Evolutionary conservation across 1,284 basidiomycete genomes (phyloP).

Genomic region (Cryptococcus sp.): DNA sequence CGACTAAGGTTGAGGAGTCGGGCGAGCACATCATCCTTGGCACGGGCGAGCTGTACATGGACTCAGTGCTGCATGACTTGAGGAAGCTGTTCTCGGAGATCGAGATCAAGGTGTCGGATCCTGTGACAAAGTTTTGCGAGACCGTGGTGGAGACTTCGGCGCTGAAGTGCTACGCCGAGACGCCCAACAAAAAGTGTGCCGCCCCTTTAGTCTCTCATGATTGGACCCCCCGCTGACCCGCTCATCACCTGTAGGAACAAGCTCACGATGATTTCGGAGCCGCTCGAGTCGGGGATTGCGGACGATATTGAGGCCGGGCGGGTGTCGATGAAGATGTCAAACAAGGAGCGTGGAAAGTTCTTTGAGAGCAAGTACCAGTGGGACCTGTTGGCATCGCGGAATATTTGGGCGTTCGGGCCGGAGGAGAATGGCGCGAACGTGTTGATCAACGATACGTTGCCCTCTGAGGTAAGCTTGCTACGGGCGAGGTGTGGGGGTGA

Average conservation of each 20-base stretch:
- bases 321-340: conserved; percentile 87
- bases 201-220: neutral
- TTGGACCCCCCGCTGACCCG: neutral
- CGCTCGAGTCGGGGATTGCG: conserved; percentile 85
- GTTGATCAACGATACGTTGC: conserved; percentile 91
- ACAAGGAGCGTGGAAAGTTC: conserved; percentile 88
- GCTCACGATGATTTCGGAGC: conserved; percentile 96
- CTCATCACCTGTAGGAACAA: conserved; percentile 64
- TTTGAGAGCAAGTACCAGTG: conserved; percentile 97
- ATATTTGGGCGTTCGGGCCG: conserved; percentile 99
- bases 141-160: conserved; percentile 98
- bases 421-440: conserved; percentile 93
- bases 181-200: conserved; percentile 93
- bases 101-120: conserved; percentile 99
- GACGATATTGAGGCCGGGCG: conserved; percentile 89
- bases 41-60: conserved; percentile 94
- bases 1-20: conserved; percentile 96
- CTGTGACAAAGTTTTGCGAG: conserved; percentile 96
- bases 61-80: conserved; percentile 95
- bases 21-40: conserved; percentile 97
- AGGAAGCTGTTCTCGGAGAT: conserved; percentile 91
- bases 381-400: conserved; percentile 94
- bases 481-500: too few relatives aligned
- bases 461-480: conserved; percentile 66
- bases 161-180: conserved; percentile 96